These are phyloP conservation scores for Forsythia viridissima DNA, from an alignment of 257 asterid genomes.

Conservation along the genomic window DNA sequence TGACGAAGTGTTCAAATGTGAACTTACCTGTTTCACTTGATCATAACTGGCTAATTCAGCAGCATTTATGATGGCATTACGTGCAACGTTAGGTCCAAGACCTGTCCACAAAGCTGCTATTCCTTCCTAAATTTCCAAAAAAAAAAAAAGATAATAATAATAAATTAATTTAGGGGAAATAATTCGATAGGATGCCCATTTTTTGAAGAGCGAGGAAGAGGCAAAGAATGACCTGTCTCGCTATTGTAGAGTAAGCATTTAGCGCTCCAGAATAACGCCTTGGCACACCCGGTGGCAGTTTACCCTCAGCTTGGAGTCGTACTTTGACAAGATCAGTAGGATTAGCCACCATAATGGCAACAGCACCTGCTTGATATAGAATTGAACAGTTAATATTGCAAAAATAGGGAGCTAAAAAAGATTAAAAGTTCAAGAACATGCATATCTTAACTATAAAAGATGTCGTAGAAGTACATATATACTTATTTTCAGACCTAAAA, in stretches of 20 bases:
- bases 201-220: not conserved
- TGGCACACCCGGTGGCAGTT: constrained; percentile 84
- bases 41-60: constrained; percentile 98
- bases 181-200: not conserved
- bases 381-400: constrained; percentile 14
- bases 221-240: constrained; percentile 55
- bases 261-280: constrained; percentile 94
- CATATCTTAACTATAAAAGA: not conserved
- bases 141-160: too few relatives aligned
- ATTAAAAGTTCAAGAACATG: not conserved
- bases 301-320: constrained; percentile 96
- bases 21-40: constrained; percentile 87
- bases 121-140: constrained; percentile 66
- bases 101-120: constrained; percentile 87
- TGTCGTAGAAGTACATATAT: not conserved
- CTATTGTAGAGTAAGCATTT: constrained; percentile 86
- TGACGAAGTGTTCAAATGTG: not conserved
- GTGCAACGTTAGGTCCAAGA: constrained; percentile 85
- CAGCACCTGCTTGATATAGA: constrained; percentile 57
- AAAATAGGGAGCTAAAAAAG: constrained; percentile 2
- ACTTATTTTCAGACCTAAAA: not conserved
- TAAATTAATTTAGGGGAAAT: too few relatives aligned
- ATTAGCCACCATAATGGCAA: constrained; percentile 77
- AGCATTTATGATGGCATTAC: constrained; percentile 96
- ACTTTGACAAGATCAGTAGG: constrained; percentile 99